Conservation (phyloP, 495 filamentous ascomycete species). For the Polyplosphaeria fusca region DNA sequence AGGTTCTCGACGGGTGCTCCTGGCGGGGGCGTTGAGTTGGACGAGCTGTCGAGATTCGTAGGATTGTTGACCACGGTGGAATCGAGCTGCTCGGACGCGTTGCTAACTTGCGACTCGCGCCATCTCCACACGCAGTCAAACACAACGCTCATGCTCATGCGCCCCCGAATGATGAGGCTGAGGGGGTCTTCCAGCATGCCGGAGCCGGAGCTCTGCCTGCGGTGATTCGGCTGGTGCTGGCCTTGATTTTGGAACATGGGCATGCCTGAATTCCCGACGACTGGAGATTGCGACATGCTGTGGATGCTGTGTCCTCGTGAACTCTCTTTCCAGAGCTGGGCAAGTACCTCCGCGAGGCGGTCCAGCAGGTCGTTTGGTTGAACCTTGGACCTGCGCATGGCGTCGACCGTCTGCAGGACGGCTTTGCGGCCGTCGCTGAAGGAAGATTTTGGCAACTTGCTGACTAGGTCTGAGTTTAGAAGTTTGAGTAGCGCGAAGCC, state of each 20-base stretch:
- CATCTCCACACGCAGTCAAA: conserved; percentile 93
- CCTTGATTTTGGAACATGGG: conserved; percentile 27
- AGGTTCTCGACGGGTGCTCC: conserved; percentile 25
- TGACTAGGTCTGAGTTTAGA: conserved; percentile 76
- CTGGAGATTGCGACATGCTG: conserved; percentile 34
- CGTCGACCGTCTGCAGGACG: conserved; percentile 72
- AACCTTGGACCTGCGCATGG: conserved; percentile 74
- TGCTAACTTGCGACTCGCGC: conserved; percentile 79
- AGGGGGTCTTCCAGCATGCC: conserved; percentile 65
- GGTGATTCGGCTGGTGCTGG: conserved; percentile 2
- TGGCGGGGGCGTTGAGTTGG: conserved; percentile 48
- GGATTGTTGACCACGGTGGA: conserved; percentile 75
- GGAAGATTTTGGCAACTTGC: conserved; percentile 69
- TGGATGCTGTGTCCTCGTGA: conserved; percentile 36
- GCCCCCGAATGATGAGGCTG: conserved; percentile 79
- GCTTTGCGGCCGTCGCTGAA: conserved; percentile 68
- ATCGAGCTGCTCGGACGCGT: conserved; percentile 66
- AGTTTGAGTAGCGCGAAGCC: conserved; percentile 84
- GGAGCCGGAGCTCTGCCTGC: conserved; percentile 14
- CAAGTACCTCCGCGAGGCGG: conserved; percentile 82
- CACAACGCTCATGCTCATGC: conserved; percentile 90
- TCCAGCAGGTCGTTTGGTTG: conserved; percentile 80
- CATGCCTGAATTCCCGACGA: conserved; percentile 14
- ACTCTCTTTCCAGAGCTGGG: conserved; percentile 81
- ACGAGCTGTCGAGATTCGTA: conserved; percentile 74